These are phyloP conservation scores for Mycena pura DNA, from an alignment of 768 basidiomycete genomes.

Conservation along the genomic window DNA sequence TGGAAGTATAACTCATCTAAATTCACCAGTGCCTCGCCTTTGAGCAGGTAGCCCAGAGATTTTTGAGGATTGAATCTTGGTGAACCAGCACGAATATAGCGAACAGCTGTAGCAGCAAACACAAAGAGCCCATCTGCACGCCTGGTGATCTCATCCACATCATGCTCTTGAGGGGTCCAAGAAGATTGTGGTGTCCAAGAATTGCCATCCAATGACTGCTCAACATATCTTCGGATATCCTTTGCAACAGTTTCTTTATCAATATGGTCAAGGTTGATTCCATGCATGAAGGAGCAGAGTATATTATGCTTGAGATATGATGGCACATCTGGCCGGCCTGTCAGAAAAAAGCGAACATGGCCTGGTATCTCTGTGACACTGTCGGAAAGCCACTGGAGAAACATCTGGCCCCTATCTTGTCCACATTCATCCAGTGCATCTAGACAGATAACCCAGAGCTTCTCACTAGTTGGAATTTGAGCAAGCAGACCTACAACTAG, in stretches of 20 bases:
- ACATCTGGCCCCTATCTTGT: not conserved
- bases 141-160: not conserved
- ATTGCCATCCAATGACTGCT: not conserved
- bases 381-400: constrained; percentile 5
- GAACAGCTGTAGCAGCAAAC: constrained; percentile 4
- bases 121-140: not conserved
- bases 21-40: not conserved
- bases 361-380: not conserved
- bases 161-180: not conserved
- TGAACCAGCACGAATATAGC: not conserved
- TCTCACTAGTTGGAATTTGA: not conserved
- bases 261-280: not conserved
- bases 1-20: not conserved
- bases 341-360: constrained; percentile 4
- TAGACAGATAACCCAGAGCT: too few relatives aligned
- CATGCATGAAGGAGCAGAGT: not conserved
- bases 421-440: constrained; percentile 15
- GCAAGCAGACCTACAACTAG: not conserved
- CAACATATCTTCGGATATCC: constrained; percentile 1
- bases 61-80: not conserved
- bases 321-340: constrained; percentile 8
- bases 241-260: not conserved
- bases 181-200: not conserved
- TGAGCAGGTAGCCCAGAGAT: not conserved
- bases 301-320: not conserved